Percentiles rank a stretch among this genome's conserved stretches.
Evolutionary conservation across 2,329 filamentous ascomycete species (phyloP).

Genomic region (Fonsecaea nubica): DNA sequence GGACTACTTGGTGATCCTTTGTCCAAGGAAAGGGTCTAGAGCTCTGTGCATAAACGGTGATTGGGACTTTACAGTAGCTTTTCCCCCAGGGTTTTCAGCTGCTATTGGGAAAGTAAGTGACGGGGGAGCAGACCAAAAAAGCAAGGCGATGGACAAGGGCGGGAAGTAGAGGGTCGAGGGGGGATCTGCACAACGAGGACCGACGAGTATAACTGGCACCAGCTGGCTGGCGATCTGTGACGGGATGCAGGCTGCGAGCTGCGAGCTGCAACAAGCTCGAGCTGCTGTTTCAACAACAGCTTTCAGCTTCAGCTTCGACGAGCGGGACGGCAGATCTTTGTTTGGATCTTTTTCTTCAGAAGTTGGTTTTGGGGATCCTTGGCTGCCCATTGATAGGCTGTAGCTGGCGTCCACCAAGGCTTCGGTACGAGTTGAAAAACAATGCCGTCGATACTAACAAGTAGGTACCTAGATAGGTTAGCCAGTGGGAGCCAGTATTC

Average conservation of each 20-base stretch:
- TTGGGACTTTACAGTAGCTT: too few relatives aligned
- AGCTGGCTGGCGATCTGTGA: too few relatives aligned
- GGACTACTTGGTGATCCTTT: background rate
- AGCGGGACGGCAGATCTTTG: too few relatives aligned
- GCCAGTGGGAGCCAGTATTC: background rate
- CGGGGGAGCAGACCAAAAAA: background rate
- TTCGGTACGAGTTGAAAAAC: background rate
- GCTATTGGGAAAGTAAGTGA: background rate
- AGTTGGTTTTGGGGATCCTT: background rate
- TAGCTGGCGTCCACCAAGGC: background rate
- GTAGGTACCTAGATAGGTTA: too few relatives aligned
- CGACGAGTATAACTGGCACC: too few relatives aligned
- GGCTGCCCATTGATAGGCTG: background rate
- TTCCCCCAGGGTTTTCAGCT: constrained; percentile 2
- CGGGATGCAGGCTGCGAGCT: too few relatives aligned
- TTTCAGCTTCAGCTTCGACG: too few relatives aligned
- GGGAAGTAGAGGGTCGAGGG: too few relatives aligned
- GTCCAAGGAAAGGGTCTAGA: background rate
- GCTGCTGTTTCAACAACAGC: too few relatives aligned
- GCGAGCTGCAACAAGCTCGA: too few relatives aligned
- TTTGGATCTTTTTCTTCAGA: too few relatives aligned
- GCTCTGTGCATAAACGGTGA: constrained; percentile 1
- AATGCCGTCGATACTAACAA: background rate
- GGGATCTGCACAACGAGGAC: background rate
- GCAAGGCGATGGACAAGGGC: too few relatives aligned